These are phyloP conservation scores for Globisporangium spiculum DNA, from an alignment of 352 stramenopile species.

Conservation along the genomic window DNA sequence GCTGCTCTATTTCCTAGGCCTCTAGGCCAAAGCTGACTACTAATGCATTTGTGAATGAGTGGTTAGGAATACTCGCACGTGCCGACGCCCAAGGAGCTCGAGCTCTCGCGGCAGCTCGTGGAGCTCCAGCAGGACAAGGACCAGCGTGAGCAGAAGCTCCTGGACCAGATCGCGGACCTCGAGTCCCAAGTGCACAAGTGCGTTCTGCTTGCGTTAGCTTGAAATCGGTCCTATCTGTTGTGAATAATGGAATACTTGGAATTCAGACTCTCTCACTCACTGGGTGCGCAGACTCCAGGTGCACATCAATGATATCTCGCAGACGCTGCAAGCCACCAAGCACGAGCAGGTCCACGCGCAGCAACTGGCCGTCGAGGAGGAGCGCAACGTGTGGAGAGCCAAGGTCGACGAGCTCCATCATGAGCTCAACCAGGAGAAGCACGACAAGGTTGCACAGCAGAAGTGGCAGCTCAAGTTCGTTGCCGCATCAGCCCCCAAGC, in stretches of 20 bases:
- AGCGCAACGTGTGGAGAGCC: slow-evolving; percentile 42
- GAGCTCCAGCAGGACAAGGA: slow-evolving; percentile 70
- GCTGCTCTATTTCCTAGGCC: neutral
- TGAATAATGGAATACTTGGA: too few relatives aligned
- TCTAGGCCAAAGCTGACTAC: neutral
- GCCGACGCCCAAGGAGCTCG: slow-evolving; percentile 69
- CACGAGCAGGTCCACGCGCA: slow-evolving; percentile 55
- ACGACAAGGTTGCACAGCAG: slow-evolving; percentile 70
- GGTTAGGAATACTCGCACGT: slow-evolving; percentile 66
- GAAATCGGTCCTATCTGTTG: neutral
- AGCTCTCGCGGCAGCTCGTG: slow-evolving; percentile 64
- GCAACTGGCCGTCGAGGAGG: slow-evolving; percentile 44
- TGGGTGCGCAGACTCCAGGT: slow-evolving; percentile 43
- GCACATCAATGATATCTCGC: slow-evolving; percentile 45
- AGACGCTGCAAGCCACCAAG: slow-evolving; percentile 59
- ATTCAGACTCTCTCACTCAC: neutral
- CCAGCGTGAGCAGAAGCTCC: slow-evolving; percentile 49
- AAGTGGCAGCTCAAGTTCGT: slow-evolving; percentile 52
- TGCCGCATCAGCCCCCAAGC: slow-evolving; percentile 7
- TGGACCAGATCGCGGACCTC: slow-evolving; percentile 62
- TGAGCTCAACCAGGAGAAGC: slow-evolving; percentile 56
- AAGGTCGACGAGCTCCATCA: slow-evolving; percentile 36
- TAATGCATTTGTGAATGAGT: neutral
- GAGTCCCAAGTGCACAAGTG: slow-evolving; percentile 72
- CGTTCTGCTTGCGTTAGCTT: slow-evolving; percentile 7